Conservation (phyloP, 495 filamentous ascomycete species). For the Penicillium manginii region DNA sequence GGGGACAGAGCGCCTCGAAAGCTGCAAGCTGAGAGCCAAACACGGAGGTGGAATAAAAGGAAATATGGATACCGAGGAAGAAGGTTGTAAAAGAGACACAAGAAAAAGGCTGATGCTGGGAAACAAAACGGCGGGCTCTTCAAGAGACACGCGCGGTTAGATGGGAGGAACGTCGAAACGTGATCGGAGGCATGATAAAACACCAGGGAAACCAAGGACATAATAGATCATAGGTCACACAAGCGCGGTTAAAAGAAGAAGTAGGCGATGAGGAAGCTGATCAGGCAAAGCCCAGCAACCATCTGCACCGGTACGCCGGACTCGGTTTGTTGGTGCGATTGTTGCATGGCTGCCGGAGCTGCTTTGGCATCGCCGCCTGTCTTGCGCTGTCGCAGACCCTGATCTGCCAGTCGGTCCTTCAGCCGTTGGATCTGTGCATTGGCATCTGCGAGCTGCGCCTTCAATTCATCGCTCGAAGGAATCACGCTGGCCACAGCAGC, state of each 20-base stretch:
- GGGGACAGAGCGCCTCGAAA: slow-evolving; percentile 2
- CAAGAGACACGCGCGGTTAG: slow-evolving; percentile 20
- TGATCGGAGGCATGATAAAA: slow-evolving; percentile 25
- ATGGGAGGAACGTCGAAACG: slow-evolving; percentile 28
- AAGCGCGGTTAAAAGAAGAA: slow-evolving; percentile 76
- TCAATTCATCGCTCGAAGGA: slow-evolving; percentile 65
- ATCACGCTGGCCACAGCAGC: slow-evolving; percentile 48
- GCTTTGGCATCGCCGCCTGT: slow-evolving; percentile 46
- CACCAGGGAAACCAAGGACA: slow-evolving; percentile 13
- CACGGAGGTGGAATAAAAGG: slow-evolving; percentile 11
- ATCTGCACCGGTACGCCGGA: slow-evolving; percentile 86
- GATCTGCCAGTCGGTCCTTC: slow-evolving; percentile 68
- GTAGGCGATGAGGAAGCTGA: slow-evolving; percentile 92
- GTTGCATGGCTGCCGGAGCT: slow-evolving; percentile 47
- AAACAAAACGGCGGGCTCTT: slow-evolving; percentile 31
- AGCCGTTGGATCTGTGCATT: slow-evolving; percentile 72
- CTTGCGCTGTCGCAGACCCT: slow-evolving; percentile 73
- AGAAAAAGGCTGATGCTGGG: slow-evolving; percentile 33
- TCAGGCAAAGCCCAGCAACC: slow-evolving; percentile 79
- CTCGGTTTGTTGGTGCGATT: slow-evolving; percentile 52
- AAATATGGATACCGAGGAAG: slow-evolving; percentile 30
- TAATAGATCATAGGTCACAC: slow-evolving; percentile 17
- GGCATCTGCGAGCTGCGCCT: slow-evolving; percentile 73
- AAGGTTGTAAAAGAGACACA: slow-evolving; percentile 26
- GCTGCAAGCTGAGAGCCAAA: slow-evolving; percentile 2